These are phyloP conservation scores for Bremia lactucae DNA, from an alignment of 352 stramenopile species.

Conservation along the genomic window DNA sequence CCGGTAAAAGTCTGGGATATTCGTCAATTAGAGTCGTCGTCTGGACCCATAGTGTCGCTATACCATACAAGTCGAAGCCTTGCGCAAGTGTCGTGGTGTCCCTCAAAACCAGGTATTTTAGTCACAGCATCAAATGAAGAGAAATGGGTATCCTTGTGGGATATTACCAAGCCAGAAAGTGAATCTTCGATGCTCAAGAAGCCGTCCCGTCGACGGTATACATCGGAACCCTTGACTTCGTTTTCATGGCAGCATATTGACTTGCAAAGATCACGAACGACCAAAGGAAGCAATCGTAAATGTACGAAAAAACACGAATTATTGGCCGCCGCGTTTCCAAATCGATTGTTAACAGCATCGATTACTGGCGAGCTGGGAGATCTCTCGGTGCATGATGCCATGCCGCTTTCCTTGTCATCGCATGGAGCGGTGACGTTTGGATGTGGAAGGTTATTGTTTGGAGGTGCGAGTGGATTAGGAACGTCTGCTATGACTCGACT, in stretches of 20 bases:
- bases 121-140: conserved; percentile 69
- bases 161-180: conserved; percentile 56
- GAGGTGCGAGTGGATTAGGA: conserved; percentile 25
- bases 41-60: conserved; percentile 54
- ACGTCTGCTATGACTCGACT: conserved; percentile 30
- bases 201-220: conserved; percentile 67
- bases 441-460: conserved; percentile 61
- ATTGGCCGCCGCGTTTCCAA: conserved; percentile 56
- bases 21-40: conserved; percentile 57
- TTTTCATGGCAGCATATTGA: conserved; percentile 76
- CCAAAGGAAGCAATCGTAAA: conserved; percentile 13
- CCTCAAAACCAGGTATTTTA: conserved; percentile 69
- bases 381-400: conserved; percentile 80
- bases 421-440: conserved; percentile 62
- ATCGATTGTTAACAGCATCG: conserved; percentile 64
- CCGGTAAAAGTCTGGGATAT: conserved; percentile 84
- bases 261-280: conserved; percentile 10
- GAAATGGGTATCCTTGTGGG: conserved; percentile 78
- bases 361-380: conserved; percentile 71
- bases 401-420: conserved; percentile 73
- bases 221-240: conserved; percentile 54
- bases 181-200: conserved; percentile 45
- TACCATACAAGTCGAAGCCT: conserved; percentile 66
- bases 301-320: conserved; percentile 27
- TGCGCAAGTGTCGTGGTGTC: conserved; percentile 73